Evolutionary conservation across 495 filamentous ascomycete genomes (phyloP).

Genomic region (Hamigera avellanea): DNA sequence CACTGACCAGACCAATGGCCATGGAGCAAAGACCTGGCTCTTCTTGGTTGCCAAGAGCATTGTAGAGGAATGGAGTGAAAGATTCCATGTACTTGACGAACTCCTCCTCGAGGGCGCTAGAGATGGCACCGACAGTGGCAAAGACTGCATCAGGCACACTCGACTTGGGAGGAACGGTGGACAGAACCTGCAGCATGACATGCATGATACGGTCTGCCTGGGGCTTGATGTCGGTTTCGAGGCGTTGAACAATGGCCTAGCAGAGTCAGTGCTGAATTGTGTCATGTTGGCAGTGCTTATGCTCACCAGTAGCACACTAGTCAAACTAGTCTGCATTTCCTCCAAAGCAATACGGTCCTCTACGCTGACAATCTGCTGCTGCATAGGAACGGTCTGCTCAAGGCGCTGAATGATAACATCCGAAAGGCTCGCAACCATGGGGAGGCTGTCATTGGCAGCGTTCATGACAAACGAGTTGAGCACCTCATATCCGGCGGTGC

Average conservation of each 20-base stretch:
- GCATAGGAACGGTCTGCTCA: slow-evolving; percentile 82
- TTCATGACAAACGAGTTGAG: slow-evolving; percentile 87
- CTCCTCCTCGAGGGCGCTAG: slow-evolving; percentile 79
- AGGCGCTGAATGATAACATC: slow-evolving; percentile 79
- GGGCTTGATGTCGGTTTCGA: slow-evolving; percentile 83
- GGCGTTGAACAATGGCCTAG: slow-evolving; percentile 72
- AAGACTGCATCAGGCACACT: slow-evolving; percentile 91
- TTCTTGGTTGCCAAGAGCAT: slow-evolving; percentile 87
- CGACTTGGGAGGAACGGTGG: slow-evolving; percentile 70
- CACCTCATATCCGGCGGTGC: slow-evolving; percentile 97
- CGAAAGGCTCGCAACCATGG: slow-evolving; percentile 67
- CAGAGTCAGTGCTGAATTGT: not conserved
- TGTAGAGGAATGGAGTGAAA: slow-evolving; percentile 83
- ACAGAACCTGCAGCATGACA: slow-evolving; percentile 67
- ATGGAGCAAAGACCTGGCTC: slow-evolving; percentile 89
- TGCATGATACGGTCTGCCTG: slow-evolving; percentile 92
- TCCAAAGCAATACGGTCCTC: slow-evolving; percentile 91
- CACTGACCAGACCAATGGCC: slow-evolving; percentile 94
- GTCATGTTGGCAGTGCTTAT: not conserved
- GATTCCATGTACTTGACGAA: slow-evolving; percentile 95
- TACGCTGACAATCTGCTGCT: slow-evolving; percentile 86
- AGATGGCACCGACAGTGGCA: slow-evolving; percentile 73
- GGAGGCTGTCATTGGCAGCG: slow-evolving; percentile 74
- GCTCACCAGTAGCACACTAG: slow-evolving; percentile 64
- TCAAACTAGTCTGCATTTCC: slow-evolving; percentile 94